phyloP scores from a whole-genome alignment of 805 yeast species.

The Candida golubevii region DNA sequence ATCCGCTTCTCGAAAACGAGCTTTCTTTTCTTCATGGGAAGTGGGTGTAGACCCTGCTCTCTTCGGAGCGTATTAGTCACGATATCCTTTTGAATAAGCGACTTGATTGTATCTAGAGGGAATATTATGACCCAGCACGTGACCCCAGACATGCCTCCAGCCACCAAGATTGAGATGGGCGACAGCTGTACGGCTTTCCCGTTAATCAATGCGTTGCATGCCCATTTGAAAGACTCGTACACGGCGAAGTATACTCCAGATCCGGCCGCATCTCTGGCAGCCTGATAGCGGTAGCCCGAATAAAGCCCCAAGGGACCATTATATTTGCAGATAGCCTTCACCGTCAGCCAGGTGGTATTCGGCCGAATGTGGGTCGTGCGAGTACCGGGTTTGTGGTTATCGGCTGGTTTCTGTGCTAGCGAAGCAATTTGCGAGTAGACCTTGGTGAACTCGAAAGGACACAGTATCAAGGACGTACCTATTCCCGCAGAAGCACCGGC shows the following conservation, averaged over 20 bases:
- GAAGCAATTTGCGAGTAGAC: conserved; percentile 71
- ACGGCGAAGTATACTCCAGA: conserved; percentile 70
- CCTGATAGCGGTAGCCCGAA: conserved; percentile 67
- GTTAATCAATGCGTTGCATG: conserved; percentile 28
- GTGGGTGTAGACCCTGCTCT: conserved; percentile 42
- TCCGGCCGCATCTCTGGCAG: conserved; percentile 64
- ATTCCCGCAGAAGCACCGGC: conserved; percentile 71
- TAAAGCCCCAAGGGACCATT: conserved; percentile 66
- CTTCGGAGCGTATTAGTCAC: conserved; percentile 61
- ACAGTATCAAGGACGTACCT: conserved; percentile 57
- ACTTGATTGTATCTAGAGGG: conserved; percentile 73
- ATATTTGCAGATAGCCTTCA: conserved; percentile 45
- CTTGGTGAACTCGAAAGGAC: conserved; percentile 85
- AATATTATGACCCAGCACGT: conserved; percentile 71
- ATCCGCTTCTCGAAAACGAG: conserved; percentile 40
- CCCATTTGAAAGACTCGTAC: conserved; percentile 68
- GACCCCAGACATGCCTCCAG: conserved; percentile 80
- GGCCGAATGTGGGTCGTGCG: conserved; percentile 14
- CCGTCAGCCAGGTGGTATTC: conserved; percentile 41
- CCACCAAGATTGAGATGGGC: conserved; percentile 36
- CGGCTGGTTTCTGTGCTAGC: conserved; percentile 29
- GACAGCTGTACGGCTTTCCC: conserved; percentile 19
- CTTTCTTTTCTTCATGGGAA: conserved; percentile 29
- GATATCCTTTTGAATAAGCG: conserved; percentile 69
- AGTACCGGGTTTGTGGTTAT: not conserved